These are phyloP conservation scores for Davidsoniella australis DNA, from an alignment of 2,329 filamentous ascomycete genomes.

Conservation along the genomic window DNA sequence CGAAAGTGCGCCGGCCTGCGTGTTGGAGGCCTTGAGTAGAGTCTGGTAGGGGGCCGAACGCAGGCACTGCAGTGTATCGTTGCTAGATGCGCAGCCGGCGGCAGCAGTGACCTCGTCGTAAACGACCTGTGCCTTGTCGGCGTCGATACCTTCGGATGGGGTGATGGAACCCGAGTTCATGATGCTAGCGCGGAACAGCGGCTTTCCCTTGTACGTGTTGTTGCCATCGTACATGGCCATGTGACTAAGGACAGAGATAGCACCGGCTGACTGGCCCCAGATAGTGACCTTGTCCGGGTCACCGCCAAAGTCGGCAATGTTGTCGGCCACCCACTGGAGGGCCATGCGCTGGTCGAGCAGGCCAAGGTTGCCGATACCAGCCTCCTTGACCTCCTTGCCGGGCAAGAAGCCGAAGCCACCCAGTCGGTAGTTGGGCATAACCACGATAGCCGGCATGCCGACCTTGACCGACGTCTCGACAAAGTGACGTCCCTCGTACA, in stretches of 20 bases:
- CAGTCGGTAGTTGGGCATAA: slow-evolving; percentile 47
- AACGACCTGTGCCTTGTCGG: slow-evolving; percentile 34
- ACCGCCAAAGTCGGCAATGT: slow-evolving; percentile 48
- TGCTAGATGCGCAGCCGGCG: slow-evolving; percentile 34
- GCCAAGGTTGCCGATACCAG: slow-evolving; percentile 41
- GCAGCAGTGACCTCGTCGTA: slow-evolving; percentile 35
- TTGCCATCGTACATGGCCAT: slow-evolving; percentile 45
- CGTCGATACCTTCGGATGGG: slow-evolving; percentile 35
- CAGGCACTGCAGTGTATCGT: slow-evolving; percentile 36
- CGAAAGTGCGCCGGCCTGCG: slow-evolving; percentile 37
- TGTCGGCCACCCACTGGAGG: slow-evolving; percentile 45
- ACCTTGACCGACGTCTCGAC: slow-evolving; percentile 22
- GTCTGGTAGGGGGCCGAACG: slow-evolving; percentile 31
- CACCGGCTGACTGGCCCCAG: slow-evolving; percentile 43
- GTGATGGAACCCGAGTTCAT: slow-evolving; percentile 42
- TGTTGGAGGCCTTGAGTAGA: slow-evolving; percentile 38
- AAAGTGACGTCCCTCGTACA: slow-evolving; percentile 22
- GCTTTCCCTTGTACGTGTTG: slow-evolving; percentile 43
- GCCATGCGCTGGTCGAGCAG: slow-evolving; percentile 43
- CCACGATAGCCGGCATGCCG: slow-evolving; percentile 42
- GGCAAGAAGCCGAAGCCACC: slow-evolving; percentile 46
- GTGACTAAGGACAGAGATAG: slow-evolving; percentile 46
- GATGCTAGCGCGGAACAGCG: slow-evolving; percentile 46
- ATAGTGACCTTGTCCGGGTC: slow-evolving; percentile 48
- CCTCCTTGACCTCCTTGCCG: slow-evolving; percentile 35